phyloP scores from a whole-genome alignment of 208 protist genomes.

The Chromosphaera perkinsii region DNA sequence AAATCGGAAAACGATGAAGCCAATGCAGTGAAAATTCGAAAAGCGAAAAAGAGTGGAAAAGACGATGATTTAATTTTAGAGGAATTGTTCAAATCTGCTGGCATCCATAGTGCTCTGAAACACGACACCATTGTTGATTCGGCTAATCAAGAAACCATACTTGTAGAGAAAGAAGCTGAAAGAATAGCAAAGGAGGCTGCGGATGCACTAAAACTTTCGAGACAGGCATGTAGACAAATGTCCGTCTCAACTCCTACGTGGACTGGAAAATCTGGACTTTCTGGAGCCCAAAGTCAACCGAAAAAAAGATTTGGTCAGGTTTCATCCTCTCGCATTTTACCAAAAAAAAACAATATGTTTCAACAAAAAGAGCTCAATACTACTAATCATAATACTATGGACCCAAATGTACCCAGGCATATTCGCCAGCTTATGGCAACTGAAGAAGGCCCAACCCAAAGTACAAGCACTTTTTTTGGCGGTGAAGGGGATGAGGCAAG shows the following conservation, averaged over 20 bases:
- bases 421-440: too few species aligned
- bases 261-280: neutral
- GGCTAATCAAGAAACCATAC: neutral
- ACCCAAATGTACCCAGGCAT: too few species aligned
- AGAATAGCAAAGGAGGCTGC: conserved; percentile 19
- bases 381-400: too few species aligned
- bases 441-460: too few species aligned
- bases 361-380: too few species aligned
- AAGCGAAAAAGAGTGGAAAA: conserved; percentile 9
- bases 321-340: neutral
- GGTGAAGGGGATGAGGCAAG: neutral
- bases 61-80: conserved; percentile 22
- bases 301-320: neutral
- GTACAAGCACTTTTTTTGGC: too few species aligned
- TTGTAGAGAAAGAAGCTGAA: conserved; percentile 25
- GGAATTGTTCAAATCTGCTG: conserved; percentile 14
- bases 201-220: conserved; percentile 15
- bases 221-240: neutral
- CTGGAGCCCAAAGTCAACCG: neutral
- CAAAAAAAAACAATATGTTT: too few species aligned
- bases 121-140: conserved; percentile 28
- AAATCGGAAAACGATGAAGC: too few species aligned
- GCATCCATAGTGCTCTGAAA: conserved; percentile 23
- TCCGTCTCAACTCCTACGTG: neutral
- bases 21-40: too few species aligned